Conservation (phyloP, 202 grass and related monocot species). For the Carex sylvatica region DNA sequence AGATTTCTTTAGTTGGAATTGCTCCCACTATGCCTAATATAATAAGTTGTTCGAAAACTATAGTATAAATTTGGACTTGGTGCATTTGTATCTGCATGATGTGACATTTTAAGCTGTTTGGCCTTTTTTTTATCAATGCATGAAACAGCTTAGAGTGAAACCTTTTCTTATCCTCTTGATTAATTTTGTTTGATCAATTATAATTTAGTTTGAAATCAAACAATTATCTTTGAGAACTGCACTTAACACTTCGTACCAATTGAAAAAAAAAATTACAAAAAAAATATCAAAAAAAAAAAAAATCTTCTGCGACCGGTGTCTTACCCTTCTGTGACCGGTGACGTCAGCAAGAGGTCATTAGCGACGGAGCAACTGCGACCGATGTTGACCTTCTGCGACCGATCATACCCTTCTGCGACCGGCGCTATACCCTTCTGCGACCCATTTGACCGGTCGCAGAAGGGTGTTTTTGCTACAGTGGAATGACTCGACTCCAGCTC, state of each 20-base stretch:
- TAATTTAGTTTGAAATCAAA: background rate
- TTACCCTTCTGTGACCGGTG: no score
- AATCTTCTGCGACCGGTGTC: no score
- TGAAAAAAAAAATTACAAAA: no score
- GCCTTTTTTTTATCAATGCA: slow-evolving; percentile 17
- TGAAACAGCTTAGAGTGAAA: slow-evolving; percentile 16
- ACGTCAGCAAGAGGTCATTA: no score
- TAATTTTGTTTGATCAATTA: background rate
- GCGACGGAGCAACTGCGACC: no score
- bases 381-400: no score
- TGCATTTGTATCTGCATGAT: slow-evolving; percentile 7
- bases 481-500: no score
- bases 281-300: no score
- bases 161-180: background rate
- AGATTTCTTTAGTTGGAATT: background rate
- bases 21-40: slow-evolving; percentile 4
- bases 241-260: background rate
- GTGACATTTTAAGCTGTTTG: slow-evolving; percentile 21
- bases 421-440: no score
- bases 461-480: no score
- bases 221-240: background rate
- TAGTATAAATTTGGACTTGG: background rate
- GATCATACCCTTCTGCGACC: no score
- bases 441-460: no score
- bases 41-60: slow-evolving; percentile 7